Percentiles rank a stretch among this genome's conserved stretches.
Evolutionary conservation across 2,329 filamentous ascomycete genomes (phyloP).

Genomic region (Chaetomium sp.): DNA sequence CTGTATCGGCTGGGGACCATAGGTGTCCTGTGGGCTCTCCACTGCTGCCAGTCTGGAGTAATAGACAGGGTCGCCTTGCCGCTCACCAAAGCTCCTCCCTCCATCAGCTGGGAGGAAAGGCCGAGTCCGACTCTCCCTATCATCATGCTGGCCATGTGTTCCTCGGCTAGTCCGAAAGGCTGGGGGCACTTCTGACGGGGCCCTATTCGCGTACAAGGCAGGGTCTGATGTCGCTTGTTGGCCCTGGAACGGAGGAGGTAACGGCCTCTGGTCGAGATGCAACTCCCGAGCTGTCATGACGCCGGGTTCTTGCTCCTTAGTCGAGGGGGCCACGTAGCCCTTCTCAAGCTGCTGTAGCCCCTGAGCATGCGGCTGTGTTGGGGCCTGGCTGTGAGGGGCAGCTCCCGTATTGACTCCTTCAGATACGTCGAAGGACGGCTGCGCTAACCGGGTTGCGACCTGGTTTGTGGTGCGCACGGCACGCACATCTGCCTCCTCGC

Average conservation of each 20-base stretch:
- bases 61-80: conserved; percentile 11
- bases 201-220: conserved; percentile 25
- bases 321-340: conserved; percentile 9
- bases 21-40: conserved; percentile 8
- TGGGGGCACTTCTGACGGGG: neutral
- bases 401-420: conserved; percentile 20
- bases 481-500: conserved; percentile 38
- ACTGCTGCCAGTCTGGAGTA: conserved; percentile 34
- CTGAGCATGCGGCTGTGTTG: neutral
- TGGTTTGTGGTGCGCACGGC: conserved; percentile 42
- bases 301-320: conserved; percentile 27
- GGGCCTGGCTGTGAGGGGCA: neutral
- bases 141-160: conserved; percentile 3
- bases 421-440: conserved; percentile 34
- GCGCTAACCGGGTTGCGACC: conserved; percentile 33
- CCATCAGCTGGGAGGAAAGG: neutral
- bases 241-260: conserved; percentile 1
- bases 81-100: conserved; percentile 11
- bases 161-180: neutral
- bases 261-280: conserved; percentile 31
- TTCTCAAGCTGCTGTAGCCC: conserved; percentile 20
- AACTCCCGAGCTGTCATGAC: conserved; percentile 36
- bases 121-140: neutral
- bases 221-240: conserved; percentile 20
- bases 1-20: conserved; percentile 7